These are phyloP conservation scores for Phialophora chinensis DNA, from an alignment of 2,329 filamentous ascomycete genomes.

Conservation along the genomic window DNA sequence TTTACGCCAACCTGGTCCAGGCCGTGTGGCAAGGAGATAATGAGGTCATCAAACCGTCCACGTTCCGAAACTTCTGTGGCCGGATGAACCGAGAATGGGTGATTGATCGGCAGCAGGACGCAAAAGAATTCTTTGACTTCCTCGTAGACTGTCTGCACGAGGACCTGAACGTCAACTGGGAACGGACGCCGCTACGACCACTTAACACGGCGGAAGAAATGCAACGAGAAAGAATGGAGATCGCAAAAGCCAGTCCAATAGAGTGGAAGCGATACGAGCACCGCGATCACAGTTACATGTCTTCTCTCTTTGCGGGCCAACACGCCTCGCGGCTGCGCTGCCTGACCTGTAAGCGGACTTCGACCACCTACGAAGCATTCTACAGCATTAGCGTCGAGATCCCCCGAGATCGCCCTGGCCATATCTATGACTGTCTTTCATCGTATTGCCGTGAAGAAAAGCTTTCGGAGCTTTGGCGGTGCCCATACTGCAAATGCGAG, in stretches of 20 bases:
- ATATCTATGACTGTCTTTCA: conserved; percentile 72
- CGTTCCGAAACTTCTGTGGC: conserved; percentile 69
- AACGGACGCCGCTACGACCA: conserved; percentile 62
- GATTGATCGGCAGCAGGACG: conserved; percentile 81
- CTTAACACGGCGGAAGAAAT: conserved; percentile 66
- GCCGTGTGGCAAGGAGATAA: conserved; percentile 67
- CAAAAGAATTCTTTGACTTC: conserved; percentile 87
- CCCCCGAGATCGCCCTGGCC: conserved; percentile 62
- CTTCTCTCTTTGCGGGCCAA: conserved; percentile 77
- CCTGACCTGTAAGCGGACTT: conserved; percentile 65
- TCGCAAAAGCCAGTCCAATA: conserved; percentile 69
- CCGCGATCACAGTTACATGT: conserved; percentile 75
- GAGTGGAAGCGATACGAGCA: conserved; percentile 77
- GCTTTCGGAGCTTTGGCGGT: conserved; percentile 71
- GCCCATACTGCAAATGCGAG: conserved; percentile 73
- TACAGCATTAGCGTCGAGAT: conserved; percentile 75
- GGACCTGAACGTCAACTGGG: conserved; percentile 77
- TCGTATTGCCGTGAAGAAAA: conserved; percentile 72
- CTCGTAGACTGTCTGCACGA: conserved; percentile 81
- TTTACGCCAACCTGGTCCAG: conserved; percentile 66
- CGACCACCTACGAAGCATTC: conserved; percentile 72
- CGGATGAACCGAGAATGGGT: conserved; percentile 71
- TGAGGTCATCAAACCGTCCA: conserved; percentile 62
- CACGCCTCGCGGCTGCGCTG: conserved; percentile 68
- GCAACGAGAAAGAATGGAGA: conserved; percentile 64